Evolutionary conservation across 768 basidiomycete species (phyloP).

Genomic region (Cystofilobasidium macerans): DNA sequence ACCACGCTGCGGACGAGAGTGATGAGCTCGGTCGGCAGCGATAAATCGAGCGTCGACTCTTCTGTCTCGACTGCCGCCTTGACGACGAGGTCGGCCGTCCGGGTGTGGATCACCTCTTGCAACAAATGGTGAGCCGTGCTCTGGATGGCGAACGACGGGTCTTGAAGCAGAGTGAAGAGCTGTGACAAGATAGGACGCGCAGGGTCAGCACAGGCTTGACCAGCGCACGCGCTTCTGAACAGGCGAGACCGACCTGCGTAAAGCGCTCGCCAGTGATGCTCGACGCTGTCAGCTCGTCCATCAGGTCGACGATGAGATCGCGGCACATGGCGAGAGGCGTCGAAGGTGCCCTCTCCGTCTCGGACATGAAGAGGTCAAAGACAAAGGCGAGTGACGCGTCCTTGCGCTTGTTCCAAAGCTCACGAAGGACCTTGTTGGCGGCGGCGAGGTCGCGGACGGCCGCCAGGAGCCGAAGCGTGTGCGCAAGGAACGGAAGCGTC

Average conservation of each 20-base stretch:
- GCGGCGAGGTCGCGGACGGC: slow-evolving; percentile 57
- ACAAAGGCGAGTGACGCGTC: slow-evolving; percentile 49
- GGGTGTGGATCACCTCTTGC: slow-evolving; percentile 54
- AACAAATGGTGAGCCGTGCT: slow-evolving; percentile 66
- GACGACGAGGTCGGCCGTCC: slow-evolving; percentile 73
- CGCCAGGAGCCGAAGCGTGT: slow-evolving; percentile 58
- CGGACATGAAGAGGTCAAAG: slow-evolving; percentile 49
- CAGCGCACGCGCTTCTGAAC: neutral
- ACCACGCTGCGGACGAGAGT: slow-evolving; percentile 46
- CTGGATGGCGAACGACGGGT: slow-evolving; percentile 56
- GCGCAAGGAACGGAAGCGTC: slow-evolving; percentile 50
- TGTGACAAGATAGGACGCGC: slow-evolving; percentile 36
- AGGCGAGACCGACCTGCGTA: slow-evolving; percentile 44
- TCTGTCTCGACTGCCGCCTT: slow-evolving; percentile 57
- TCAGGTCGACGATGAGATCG: slow-evolving; percentile 53
- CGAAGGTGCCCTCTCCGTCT: slow-evolving; percentile 42
- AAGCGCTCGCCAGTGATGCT: slow-evolving; percentile 56
- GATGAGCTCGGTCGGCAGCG: slow-evolving; percentile 46
- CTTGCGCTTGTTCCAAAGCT: slow-evolving; percentile 55
- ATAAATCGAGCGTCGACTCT: neutral
- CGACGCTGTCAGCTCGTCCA: slow-evolving; percentile 52
- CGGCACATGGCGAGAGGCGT: slow-evolving; percentile 54
- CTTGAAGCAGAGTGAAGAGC: slow-evolving; percentile 71
- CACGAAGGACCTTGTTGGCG: slow-evolving; percentile 63
- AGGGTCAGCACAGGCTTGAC: neutral